Evolutionary conservation across 768 basidiomycete genomes (phyloP), one percentile per base, ranked within the genome.

Genomic region (Termitomyces sp.): DNA sequence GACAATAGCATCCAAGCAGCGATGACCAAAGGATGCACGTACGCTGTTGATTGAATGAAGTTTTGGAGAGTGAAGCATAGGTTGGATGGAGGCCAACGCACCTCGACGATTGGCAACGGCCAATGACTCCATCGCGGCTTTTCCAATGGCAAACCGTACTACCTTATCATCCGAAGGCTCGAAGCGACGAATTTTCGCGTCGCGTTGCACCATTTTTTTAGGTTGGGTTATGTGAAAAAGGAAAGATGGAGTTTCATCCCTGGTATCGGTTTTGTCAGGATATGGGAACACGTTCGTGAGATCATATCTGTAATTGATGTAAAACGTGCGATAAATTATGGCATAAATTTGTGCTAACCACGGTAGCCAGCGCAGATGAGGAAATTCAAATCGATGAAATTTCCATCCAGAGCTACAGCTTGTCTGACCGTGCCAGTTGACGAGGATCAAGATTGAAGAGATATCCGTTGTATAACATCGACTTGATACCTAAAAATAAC

Each of bases 101-200:
- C 89, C 73, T 68, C 70, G 73, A 57, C 70, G 75, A 65, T 92
- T 92, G 19, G 89, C 90, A 10, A 75, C 72, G 4, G 86, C 84
- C 41, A 91, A 76, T 15, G 75, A 72, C 62, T 87, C 87, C 78
- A 91, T 83, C 40, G 78, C 76, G 14, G 83, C 74, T 67, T 86
- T 84, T 43, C 82, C 85, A 21, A 90, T 70, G 63, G 77, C 74
- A 68, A 89, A 90, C 49, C 74, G 79, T n/a, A 82, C 78, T 7
- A 77, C 65, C 61, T 81, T 89, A 56, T 80, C 74, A 66, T 92
- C 90, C 5, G 67, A 64, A 11, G 73, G 58, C 26, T 66, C 59
- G 64, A 77, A 83, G 0, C 71, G 68, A 46, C 89, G 85, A 37
- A 91, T 87, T 38, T 68, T 66, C 7, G 79, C 83, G 30, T 66